Evolutionary conservation across 2,329 filamentous ascomycete genomes (phyloP), one percentile per base, ranked within the genome.

Genomic region (Chaetomium olivaceum): DNA sequence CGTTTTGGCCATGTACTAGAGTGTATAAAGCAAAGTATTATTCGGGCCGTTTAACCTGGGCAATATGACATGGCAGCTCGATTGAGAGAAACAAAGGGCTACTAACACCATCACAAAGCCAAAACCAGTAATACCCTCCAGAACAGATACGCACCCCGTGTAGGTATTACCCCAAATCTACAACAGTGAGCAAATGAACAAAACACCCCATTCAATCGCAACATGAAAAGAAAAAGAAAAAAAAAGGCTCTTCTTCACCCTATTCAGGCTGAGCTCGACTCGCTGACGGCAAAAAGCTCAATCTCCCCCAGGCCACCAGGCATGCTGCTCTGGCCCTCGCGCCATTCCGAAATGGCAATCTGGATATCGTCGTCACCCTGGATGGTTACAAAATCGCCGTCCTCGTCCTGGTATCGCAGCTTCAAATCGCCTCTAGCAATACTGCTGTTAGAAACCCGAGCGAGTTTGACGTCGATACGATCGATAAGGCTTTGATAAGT

Each of bases 321-420:
- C 9, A 64, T 83, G 71, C 81, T 82, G 66, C 79, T 78, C 33
- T 81, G 75, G 76, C 84, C 89, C 74, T 97, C 93, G 39, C 91
- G 88, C 93, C 93, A 97, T 72, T 96, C 93, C 76, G 93, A 89
- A 75, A 99, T 97, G 4, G 95, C 95, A 72, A 95, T 93, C 73
- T 96, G 92, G 52, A 99, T 95, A 71, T 97, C 95, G 73, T 99
- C 95, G 73, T 99, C 95, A 67, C 91, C 94, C 76, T 95, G 91
- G 62, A 99, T 97, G 60, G 90, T 93, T 67, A 99, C 91, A 75
- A 90, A 94, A 74, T 98, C 95, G 58, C 91, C 91, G 71, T 99
- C 95, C 74, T 93, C 91, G 74, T 99, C 95, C 60, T 89, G 86
- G 77, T 98, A 99, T 68, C 93, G 91, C 63, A 99, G 81, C 78